Evolutionary conservation across 148 eudicot species (phyloP), one percentile per base, ranked within the genome.

Genomic region (Beta vulgaris): DNA sequence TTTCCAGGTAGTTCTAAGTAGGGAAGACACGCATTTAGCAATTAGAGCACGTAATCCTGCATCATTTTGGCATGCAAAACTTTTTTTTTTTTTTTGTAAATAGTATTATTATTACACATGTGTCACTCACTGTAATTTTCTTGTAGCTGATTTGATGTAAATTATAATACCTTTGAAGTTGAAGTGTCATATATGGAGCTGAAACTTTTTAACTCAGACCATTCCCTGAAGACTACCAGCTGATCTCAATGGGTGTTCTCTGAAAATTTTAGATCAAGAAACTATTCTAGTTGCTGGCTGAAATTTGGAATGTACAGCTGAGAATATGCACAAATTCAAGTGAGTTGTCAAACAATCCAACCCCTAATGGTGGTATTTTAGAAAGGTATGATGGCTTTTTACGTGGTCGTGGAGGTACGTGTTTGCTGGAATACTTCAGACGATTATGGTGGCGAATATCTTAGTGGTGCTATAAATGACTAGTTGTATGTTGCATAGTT

Each of bases 1-100:
- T 46, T 31, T 43, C 61, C 62, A 32, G 73, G 77, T 59, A 60
- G 48, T 66, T 73, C 78, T 35, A 67, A 82, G 76, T 76, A 76
- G 85, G 77, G 55, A 55, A 46, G 72, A 62, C 42, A 31, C 34
- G 35, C 40, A 69, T 61, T 36, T 51, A 62, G 75, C 66, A 61
- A 29, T 32, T 78, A 58, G 69, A 73, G 77, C 48, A 18, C 51
- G 25, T 78, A 15, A 62, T 46, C 32, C 26, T 42, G 64, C 72
- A 72, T 40, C 76, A 64, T 78, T 54, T 19, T 26, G 18, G 36
- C 29, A 63, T 34, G 71, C 46, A 59, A 63, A 58, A 74, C 64
- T 35, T 71, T 73, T 42, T 36, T 80, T 78, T 80, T 55, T 35
- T 71, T 73, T 42, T 36, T 80, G 82, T 80, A 80, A 62, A 80